Percentiles rank a stretch among this genome's conserved stretches.
Evolutionary conservation across 352 stramenopile genomes (phyloP).

Genomic region (Globisporangium okanoganense): DNA sequence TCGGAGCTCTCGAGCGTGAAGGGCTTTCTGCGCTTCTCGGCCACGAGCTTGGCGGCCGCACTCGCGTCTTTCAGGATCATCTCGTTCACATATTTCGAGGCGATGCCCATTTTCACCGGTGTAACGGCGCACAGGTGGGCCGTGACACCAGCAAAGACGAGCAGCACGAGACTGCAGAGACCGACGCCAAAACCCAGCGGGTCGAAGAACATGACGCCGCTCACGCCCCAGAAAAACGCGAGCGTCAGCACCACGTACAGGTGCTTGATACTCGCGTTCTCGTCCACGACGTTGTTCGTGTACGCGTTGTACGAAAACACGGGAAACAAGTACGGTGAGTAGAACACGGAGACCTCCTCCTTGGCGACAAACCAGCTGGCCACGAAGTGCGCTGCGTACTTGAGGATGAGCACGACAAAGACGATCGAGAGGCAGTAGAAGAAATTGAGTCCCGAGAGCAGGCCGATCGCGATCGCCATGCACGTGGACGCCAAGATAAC

Average conservation of each 20-base stretch:
- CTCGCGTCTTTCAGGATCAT: slow-evolving; percentile 86
- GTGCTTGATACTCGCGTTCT: slow-evolving; percentile 64
- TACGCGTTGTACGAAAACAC: slow-evolving; percentile 90
- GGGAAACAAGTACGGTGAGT: slow-evolving; percentile 88
- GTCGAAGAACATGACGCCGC: slow-evolving; percentile 88
- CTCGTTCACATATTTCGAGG: slow-evolving; percentile 87
- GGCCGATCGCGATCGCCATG: slow-evolving; percentile 33
- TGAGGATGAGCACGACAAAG: slow-evolving; percentile 80
- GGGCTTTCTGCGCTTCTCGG: slow-evolving; percentile 54
- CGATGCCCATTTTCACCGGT: slow-evolving; percentile 85
- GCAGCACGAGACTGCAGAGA: slow-evolving; percentile 79
- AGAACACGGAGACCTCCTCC: slow-evolving; percentile 70
- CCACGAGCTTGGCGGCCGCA: slow-evolving; percentile 59
- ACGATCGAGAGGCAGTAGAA: slow-evolving; percentile 86
- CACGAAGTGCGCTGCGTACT: slow-evolving; percentile 59
- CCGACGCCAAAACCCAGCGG: slow-evolving; percentile 86
- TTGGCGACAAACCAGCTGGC: slow-evolving; percentile 58
- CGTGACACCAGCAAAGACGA: slow-evolving; percentile 71
- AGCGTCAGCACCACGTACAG: slow-evolving; percentile 74
- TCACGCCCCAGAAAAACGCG: slow-evolving; percentile 81
- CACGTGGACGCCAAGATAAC: slow-evolving; percentile 37
- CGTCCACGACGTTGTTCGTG: slow-evolving; percentile 89
- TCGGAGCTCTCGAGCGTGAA: slow-evolving; percentile 78
- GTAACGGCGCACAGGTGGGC: slow-evolving; percentile 79
- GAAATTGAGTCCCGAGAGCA: slow-evolving; percentile 55